Percentiles rank a stretch among this genome's conserved stretches.
Conservation (phyloP, 2,329 filamentous ascomycete species). For the Penicillium sp. region DNA sequence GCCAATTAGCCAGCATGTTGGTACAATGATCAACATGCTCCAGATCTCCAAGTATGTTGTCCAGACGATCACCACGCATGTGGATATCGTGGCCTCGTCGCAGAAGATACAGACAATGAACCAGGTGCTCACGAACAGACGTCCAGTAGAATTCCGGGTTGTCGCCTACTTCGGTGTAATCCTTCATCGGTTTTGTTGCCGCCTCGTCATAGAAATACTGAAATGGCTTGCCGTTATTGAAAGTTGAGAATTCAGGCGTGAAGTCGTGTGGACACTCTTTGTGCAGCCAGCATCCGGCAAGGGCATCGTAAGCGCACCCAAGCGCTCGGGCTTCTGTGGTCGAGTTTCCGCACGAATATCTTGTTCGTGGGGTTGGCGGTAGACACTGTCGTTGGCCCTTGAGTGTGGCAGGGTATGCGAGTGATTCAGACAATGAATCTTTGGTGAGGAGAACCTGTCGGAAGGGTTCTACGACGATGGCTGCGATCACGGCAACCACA, state of each 20-base stretch:
- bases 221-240: conserved; percentile 17
- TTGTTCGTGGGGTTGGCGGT: conserved; percentile 5
- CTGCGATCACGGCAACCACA: conserved; percentile 6
- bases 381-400: conserved; percentile 14
- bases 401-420: not conserved
- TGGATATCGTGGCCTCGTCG: conserved; percentile 17
- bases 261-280: conserved; percentile 15
- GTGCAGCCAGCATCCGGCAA: conserved; percentile 19
- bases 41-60: conserved; percentile 15
- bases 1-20: conserved; percentile 16
- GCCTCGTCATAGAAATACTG: conserved; percentile 18
- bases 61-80: conserved; percentile 16
- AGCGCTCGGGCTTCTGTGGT: conserved; percentile 11
- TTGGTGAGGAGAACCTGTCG: conserved; percentile 7
- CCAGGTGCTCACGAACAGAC: conserved; percentile 10
- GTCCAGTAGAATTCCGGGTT: conserved; percentile 13
- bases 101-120: conserved; percentile 18
- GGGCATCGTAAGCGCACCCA: conserved; percentile 17
- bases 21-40: conserved; percentile 21
- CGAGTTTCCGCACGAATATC: conserved; percentile 15
- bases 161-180: conserved; percentile 12
- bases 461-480: conserved; percentile 9
- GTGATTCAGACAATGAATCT: not conserved
- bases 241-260: conserved; percentile 12
- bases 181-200: conserved; percentile 12